phyloP scores from a whole-genome alignment of 306 rosid genomes.

The Dalbergia cultrata region DNA sequence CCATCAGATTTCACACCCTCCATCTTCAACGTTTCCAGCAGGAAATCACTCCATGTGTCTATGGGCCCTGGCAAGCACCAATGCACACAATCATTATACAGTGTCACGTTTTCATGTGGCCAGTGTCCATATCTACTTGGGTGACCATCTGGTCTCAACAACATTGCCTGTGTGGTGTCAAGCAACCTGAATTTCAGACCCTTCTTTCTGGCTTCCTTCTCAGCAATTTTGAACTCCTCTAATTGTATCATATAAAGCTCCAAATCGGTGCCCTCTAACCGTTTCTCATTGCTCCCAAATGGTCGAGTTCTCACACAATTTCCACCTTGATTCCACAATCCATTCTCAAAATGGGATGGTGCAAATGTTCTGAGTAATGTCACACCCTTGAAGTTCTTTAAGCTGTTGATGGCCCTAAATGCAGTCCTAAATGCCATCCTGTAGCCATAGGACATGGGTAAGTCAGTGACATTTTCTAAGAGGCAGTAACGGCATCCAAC shows the following conservation, averaged over 20 bases:
- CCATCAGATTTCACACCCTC: constrained; percentile 59
- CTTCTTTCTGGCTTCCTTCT: constrained; percentile 60
- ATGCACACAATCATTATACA: constrained; percentile 89
- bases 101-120: constrained; percentile 73
- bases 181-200: constrained; percentile 72
- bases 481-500: constrained; percentile 84
- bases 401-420: constrained; percentile 64
- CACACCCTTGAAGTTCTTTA: constrained; percentile 68
- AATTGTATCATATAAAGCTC: constrained; percentile 82
- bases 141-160: constrained; percentile 91
- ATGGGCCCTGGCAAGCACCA: constrained; percentile 95
- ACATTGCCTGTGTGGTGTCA: constrained; percentile 73
- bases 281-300: constrained; percentile 63
- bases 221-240: constrained; percentile 74
- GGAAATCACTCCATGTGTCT: constrained; percentile 85
- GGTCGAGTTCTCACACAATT: constrained; percentile 78
- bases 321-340: constrained; percentile 87
- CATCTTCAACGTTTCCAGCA: constrained; percentile 79
- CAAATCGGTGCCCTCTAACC: constrained; percentile 58
- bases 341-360: constrained; percentile 90
- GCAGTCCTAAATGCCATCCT: constrained; percentile 76
- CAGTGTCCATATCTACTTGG: constrained; percentile 86
- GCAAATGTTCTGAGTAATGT: constrained; percentile 71
- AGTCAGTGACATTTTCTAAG: constrained; percentile 64
- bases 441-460: constrained; percentile 77